Evolutionary conservation across 768 basidiomycete genomes (phyloP), one percentile per base, ranked within the genome.

Genomic region (Lactifluus piperatus): DNA sequence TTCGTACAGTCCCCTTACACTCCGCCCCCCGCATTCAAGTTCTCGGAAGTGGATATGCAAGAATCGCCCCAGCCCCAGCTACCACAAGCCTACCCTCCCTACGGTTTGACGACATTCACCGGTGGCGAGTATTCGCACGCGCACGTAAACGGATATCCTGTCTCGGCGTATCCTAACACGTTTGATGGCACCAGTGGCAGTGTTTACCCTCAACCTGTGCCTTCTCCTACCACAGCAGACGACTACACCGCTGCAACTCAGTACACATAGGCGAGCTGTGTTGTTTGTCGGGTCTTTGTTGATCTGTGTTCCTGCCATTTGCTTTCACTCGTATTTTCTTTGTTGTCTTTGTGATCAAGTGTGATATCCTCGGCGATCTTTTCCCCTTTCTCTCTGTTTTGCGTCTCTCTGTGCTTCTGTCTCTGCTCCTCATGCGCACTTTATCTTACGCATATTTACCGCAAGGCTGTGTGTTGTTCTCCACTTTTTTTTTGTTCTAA

Each of bases 371-470:
- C 44, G 52, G 52, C 39, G 58, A 59, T 60, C 47, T 45, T 30
- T 48, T 29, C 14, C 48, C 48, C n/a, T 11, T 34, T 24, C 16
- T 37, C 48, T 34, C 30, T 49, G 39, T 49, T 59, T 26, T 49
- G 41, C 20, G 9, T 45, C 24, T 45, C 24, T 32, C 27, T 30
- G 27, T 37, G 43, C 18, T 52, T 39, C 22, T 16, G 34, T 30
- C 54, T 26, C 24, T 30, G 9, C 20, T 52, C 41, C 44, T 48
- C 60, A 51, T 53, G 51, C 37, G 51, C 60, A 59, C 54, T 54
- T 45, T 63, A 63, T 63, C 58, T 63, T 63, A 62, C 62, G 41
- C 49, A 54, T 63, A 63, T 63, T 63, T 63, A 63, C 58, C 39
- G 45, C 60, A 61, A 51, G 54, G 45, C 36, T 59, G 20, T 51